These are phyloP conservation scores for Trichoderma sp. DNA, from an alignment of 2,329 filamentous ascomycete genomes.

Conservation along the genomic window DNA sequence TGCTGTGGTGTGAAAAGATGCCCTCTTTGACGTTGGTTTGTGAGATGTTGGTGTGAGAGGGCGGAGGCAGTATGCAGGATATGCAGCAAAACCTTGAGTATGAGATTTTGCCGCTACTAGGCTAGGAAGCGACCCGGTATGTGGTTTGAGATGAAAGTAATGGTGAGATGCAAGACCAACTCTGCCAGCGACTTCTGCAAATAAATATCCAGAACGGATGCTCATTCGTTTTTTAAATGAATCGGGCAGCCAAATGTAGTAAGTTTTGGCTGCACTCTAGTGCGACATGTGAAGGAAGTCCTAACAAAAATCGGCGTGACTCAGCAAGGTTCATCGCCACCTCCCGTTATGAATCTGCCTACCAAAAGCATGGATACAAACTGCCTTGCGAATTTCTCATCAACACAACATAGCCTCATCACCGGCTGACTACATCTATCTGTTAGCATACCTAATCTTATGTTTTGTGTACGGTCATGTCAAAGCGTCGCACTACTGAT, in stretches of 20 bases:
- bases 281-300: neutral
- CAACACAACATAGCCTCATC: neutral
- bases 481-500: too few species aligned
- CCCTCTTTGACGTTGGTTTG: neutral
- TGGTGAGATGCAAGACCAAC: too few species aligned
- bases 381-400: neutral
- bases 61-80: neutral
- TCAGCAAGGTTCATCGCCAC: conserved; percentile 15
- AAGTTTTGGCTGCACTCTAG: neutral
- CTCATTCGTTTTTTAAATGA: neutral
- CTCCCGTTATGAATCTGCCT: neutral
- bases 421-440: neutral
- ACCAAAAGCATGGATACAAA: neutral
- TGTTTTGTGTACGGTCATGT: neutral
- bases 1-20: neutral
- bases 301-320: conserved; percentile 15
- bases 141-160: neutral
- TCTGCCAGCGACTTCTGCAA: neutral
- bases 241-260: neutral
- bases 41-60: neutral
- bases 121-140: neutral
- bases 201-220: neutral
- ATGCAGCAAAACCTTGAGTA: neutral
- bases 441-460: neutral
- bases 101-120: neutral